phyloP scores from a whole-genome alignment of 441 rosid genomes.

The Corymbia citriodora region DNA sequence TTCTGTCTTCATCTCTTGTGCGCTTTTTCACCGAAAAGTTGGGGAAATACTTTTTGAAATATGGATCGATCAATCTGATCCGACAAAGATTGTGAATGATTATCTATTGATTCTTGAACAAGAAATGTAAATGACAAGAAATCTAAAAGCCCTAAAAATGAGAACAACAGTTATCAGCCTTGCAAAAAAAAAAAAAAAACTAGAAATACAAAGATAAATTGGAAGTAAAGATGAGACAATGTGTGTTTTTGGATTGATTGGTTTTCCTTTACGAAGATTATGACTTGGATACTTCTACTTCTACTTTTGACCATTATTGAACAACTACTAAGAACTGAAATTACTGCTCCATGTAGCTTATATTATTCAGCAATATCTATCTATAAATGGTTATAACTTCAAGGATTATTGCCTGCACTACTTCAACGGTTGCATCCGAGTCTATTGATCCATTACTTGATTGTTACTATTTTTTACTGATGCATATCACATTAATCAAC shows the following conservation, averaged over 20 bases:
- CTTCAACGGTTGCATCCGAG: background rate
- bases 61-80: background rate
- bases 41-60: background rate
- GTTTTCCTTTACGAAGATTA: background rate
- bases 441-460: background rate
- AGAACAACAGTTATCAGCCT: background rate
- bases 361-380: background rate
- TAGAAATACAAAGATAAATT: background rate
- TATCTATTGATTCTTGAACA: background rate
- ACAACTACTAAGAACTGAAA: background rate
- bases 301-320: background rate
- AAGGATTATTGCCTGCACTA: background rate
- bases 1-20: background rate
- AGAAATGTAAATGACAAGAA: background rate
- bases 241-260: background rate
- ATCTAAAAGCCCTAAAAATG: background rate
- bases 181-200: too few relatives aligned
- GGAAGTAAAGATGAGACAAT: background rate
- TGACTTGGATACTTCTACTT: background rate
- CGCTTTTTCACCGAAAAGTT: too few relatives aligned
- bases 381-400: background rate
- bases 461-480: background rate
- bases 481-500: background rate
- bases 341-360: background rate
- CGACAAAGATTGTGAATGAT: background rate